A percentile compares a stretch with the other conserved stretches of the same genome.
These are phyloP conservation scores for Xylaria sp. DNA, from an alignment of 2,329 filamentous ascomycete species.

Conservation along the genomic window DNA sequence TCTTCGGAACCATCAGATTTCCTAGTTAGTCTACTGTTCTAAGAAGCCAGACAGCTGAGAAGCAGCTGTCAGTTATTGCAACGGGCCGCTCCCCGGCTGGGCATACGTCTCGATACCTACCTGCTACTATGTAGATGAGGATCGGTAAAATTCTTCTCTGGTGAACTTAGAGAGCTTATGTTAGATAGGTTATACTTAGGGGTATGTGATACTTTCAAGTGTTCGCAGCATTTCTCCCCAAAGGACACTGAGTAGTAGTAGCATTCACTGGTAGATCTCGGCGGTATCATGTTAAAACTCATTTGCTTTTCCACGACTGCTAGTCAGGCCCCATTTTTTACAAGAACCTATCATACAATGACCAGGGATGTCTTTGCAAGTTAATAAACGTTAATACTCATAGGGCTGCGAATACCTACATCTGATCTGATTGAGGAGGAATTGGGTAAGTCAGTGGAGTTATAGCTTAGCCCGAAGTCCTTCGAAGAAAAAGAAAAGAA, in stretches of 20 bases:
- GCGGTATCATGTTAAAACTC: not conserved
- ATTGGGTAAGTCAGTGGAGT: not conserved
- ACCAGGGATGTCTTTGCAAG: conserved; percentile 7
- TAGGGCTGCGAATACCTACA: conserved; percentile 18
- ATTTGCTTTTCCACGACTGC: not conserved
- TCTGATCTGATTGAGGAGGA: not conserved
- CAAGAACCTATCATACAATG: not conserved
- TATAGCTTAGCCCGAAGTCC: conserved; percentile 3
- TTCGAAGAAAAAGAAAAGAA: conserved; percentile 1
- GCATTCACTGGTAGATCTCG: not conserved
- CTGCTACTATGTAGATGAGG: not conserved
- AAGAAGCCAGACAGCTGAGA: not conserved
- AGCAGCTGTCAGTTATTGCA: not conserved
- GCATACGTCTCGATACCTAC: not conserved
- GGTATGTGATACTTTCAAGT: not conserved
- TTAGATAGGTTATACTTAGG: not conserved
- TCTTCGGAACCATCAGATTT: conserved; percentile 16
- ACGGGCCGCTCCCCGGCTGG: conserved; percentile 10
- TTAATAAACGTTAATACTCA: conserved; percentile 24
- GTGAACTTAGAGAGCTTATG: not conserved
- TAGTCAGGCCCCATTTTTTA: not conserved
- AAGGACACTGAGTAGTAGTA: not conserved
- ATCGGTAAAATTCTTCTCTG: not conserved
- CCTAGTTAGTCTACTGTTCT: not conserved
- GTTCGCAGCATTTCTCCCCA: not conserved